Evolutionary conservation across 306 rosid species (phyloP).

Genomic region (Lathyrus tuberosus): DNA sequence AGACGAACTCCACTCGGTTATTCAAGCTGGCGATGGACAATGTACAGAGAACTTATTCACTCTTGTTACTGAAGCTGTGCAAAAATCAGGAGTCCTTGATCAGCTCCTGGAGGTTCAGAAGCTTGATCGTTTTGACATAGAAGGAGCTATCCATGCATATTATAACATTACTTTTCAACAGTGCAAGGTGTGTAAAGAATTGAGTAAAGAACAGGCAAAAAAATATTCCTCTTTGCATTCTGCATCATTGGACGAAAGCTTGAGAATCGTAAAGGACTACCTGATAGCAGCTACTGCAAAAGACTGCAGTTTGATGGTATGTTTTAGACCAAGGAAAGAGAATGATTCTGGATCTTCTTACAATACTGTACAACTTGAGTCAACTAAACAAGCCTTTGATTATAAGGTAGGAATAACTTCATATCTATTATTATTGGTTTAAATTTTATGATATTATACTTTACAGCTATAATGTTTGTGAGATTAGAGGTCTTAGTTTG

Average conservation of each 20-base stretch:
- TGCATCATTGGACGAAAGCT: conserved; percentile 73
- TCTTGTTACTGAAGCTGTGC: conserved; percentile 70
- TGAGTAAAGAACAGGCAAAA: conserved; percentile 59
- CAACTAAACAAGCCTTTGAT: conserved; percentile 74
- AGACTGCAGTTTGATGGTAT: conserved; percentile 93
- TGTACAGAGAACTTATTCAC: conserved; percentile 58
- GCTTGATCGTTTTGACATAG: conserved; percentile 81
- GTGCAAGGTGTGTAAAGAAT: conserved; percentile 67
- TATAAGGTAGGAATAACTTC: conserved; percentile 61
- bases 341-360: conserved; percentile 51
- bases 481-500: conserved; percentile 31
- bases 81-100: conserved; percentile 67
- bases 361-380: conserved; percentile 58
- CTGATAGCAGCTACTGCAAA: conserved; percentile 87
- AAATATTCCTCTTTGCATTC: conserved; percentile 70
- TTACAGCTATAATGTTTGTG: conserved; percentile 21
- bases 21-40: conserved; percentile 61
- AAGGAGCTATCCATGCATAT: conserved; percentile 91
- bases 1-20: conserved; percentile 70
- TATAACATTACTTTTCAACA: conserved; percentile 72
- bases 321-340: conserved; percentile 68
- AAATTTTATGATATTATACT: conserved; percentile 1
- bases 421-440: conserved; percentile 29
- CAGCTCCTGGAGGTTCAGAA: conserved; percentile 81
- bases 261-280: conserved; percentile 79